Conservation (phyloP, 176 grass and related monocot species). For the Dactylis glomerata region DNA sequence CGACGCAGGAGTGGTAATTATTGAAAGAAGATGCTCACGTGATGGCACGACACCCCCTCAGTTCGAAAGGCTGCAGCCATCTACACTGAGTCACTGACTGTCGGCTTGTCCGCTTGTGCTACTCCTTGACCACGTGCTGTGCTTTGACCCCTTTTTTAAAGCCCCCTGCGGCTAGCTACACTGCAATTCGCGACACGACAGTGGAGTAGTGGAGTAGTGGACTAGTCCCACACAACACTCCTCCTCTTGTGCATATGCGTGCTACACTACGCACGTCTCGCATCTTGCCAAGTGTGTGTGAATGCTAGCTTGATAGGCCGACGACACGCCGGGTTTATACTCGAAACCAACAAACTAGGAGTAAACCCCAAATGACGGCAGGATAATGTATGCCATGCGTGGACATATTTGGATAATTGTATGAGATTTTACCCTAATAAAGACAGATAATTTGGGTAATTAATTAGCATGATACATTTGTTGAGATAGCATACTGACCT, state of each 20-base stretch:
- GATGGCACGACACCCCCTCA: background rate
- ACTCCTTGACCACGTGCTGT: background rate
- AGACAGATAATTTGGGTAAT: too few relatives aligned
- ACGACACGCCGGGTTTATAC: background rate
- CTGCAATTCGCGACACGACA: too few relatives aligned
- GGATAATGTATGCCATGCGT: background rate
- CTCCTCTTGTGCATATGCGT: too few relatives aligned
- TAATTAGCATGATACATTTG: too few relatives aligned
- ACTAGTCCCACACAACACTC: too few relatives aligned
- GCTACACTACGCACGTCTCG: too few relatives aligned
- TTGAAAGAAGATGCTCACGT: background rate
- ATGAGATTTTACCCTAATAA: too few relatives aligned
- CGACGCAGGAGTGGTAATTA: background rate
- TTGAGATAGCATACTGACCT: conserved; percentile 60
- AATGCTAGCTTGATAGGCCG: too few relatives aligned
- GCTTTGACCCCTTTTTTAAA: background rate
- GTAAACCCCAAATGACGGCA: background rate
- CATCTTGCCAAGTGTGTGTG: too few relatives aligned
- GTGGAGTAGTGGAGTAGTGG: too few relatives aligned
- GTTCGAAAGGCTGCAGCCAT: background rate
- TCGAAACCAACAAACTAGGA: background rate
- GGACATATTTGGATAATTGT: background rate
- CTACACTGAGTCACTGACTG: background rate
- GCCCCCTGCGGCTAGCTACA: background rate
- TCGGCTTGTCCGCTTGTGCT: background rate